phyloP scores from a whole-genome alignment of 2,329 filamentous ascomycete species.

The Colletotrichum liaoningense region DNA sequence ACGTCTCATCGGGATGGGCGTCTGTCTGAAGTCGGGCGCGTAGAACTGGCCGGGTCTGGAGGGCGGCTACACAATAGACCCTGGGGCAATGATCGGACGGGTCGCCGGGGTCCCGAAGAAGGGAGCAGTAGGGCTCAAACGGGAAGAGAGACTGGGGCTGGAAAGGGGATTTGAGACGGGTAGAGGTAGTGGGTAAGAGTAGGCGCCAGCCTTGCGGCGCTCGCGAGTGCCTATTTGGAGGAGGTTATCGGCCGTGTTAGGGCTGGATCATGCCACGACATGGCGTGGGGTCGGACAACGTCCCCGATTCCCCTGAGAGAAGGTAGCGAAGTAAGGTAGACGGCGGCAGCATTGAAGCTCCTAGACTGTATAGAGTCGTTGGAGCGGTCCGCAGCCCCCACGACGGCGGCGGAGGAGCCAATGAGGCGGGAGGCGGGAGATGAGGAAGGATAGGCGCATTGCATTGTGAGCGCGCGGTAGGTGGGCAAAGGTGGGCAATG shows the following conservation, averaged over 20 bases:
- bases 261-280: constrained; percentile 27
- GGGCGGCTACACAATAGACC: constrained; percentile 36
- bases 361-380: background rate
- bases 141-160: constrained; percentile 32
- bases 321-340: background rate
- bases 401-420: constrained; percentile 22
- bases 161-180: constrained; percentile 46
- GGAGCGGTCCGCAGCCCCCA: constrained; percentile 11
- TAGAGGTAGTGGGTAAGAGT: constrained; percentile 44
- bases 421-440: constrained; percentile 19
- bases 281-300: constrained; percentile 4
- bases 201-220: constrained; percentile 47
- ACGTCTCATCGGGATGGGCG: constrained; percentile 52
- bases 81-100: constrained; percentile 31
- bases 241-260: constrained; percentile 9
- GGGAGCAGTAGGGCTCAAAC: constrained; percentile 12
- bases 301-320: background rate
- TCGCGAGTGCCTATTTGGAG: constrained; percentile 2
- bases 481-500: background rate
- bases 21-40: constrained; percentile 61
- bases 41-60: constrained; percentile 47
- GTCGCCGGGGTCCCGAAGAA: constrained; percentile 29
- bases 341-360: background rate
- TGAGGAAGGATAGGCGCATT: constrained; percentile 30
- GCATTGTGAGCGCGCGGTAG: constrained; percentile 28